phyloP scores from a whole-genome alignment of 495 filamentous ascomycete species.

The Collariella sp. region DNA sequence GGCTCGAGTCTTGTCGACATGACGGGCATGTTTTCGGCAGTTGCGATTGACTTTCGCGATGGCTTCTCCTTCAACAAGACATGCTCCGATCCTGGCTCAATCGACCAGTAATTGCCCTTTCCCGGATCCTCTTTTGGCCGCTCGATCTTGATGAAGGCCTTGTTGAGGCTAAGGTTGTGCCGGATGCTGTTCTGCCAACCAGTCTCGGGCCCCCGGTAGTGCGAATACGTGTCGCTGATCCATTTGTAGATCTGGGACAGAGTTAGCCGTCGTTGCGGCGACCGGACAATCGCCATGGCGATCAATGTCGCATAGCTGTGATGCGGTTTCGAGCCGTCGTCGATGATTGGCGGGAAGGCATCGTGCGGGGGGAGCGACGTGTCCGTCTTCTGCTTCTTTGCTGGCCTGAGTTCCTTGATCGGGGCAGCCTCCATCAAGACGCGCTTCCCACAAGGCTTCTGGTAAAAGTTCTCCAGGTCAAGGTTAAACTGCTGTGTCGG shows the following conservation, averaged over 20 bases:
- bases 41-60: constrained; percentile 37
- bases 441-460: constrained; percentile 56
- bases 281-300: constrained; percentile 90
- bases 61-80: constrained; percentile 84
- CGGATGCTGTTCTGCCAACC: constrained; percentile 99
- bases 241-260: constrained; percentile 98
- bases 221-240: constrained; percentile 89
- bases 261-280: constrained; percentile 74
- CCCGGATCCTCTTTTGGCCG: constrained; percentile 95
- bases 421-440: constrained; percentile 64
- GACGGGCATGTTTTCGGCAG: constrained; percentile 40
- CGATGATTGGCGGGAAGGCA: constrained; percentile 69
- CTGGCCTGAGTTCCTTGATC: constrained; percentile 55
- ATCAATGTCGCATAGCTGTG: constrained; percentile 95
- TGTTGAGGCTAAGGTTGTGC: constrained; percentile 95
- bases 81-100: constrained; percentile 76
- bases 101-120: constrained; percentile 98
- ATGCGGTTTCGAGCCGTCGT: constrained; percentile 81
- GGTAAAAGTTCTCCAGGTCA: constrained; percentile 46
- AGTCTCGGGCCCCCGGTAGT: constrained; percentile 71
- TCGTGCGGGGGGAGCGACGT: constrained; percentile 57
- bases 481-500: constrained; percentile 37
- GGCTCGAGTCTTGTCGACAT: constrained; percentile 41
- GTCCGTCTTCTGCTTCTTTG: constrained; percentile 54
- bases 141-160: constrained; percentile 93